phyloP scores from a whole-genome alignment of 495 filamentous ascomycete species.

The Cudoniella acicularis region DNA sequence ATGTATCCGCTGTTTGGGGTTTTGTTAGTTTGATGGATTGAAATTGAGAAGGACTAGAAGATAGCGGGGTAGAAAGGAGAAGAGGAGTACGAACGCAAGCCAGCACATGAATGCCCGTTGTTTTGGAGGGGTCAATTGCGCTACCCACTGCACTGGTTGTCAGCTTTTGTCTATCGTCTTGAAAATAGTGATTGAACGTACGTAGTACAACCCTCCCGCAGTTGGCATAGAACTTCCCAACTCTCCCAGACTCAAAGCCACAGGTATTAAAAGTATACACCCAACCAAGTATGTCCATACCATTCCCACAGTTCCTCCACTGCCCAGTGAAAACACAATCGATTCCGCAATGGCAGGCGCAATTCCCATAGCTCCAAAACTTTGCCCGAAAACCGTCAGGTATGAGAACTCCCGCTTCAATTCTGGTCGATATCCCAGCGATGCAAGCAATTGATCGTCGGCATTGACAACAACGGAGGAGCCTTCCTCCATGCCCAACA shows the following conservation, averaged over 20 bases:
- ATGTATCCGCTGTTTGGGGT: constrained; percentile 22
- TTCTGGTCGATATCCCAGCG: constrained; percentile 19
- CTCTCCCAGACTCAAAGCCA: constrained; percentile 18
- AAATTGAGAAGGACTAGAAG: too few species aligned
- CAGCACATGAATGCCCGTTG: constrained; percentile 23
- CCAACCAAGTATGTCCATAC: constrained; percentile 21
- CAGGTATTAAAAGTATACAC: constrained; percentile 18
- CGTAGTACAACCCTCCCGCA: constrained; percentile 20
- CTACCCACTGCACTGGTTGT: constrained; percentile 15
- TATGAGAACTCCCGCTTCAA: constrained; percentile 23
- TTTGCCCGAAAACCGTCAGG: constrained; percentile 20
- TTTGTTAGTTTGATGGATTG: too few species aligned
- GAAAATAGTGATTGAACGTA: neutral
- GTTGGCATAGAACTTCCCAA: constrained; percentile 21
- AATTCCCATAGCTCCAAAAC: constrained; percentile 24
- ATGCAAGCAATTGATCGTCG: constrained; percentile 16
- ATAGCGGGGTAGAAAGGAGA: neutral
- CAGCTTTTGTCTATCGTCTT: neutral
- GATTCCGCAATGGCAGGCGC: constrained; percentile 22
- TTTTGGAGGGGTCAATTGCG: constrained; percentile 10
- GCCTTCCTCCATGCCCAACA: constrained; percentile 11
- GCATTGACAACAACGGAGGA: neutral
- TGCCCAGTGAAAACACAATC: constrained; percentile 17
- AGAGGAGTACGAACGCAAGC: constrained; percentile 14
- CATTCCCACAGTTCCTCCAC: constrained; percentile 17